Evolutionary conservation across 2,329 filamentous ascomycete species (phyloP).

Genomic region (Xylaria sp.): DNA sequence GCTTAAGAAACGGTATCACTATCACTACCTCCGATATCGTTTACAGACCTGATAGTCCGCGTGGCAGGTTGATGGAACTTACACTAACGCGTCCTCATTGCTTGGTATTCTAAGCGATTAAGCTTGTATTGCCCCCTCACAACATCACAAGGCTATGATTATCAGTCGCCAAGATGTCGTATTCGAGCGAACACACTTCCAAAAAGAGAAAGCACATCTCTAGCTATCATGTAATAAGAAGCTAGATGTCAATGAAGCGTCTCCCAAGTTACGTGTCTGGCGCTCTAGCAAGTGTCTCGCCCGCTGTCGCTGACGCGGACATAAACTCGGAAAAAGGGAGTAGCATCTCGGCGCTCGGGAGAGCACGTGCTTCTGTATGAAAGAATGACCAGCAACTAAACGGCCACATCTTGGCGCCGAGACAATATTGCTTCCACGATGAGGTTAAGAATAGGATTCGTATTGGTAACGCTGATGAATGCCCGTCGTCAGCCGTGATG

Average conservation of each 20-base stretch:
- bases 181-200: conserved; percentile 7
- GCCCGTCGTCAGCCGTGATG: conserved; percentile 15
- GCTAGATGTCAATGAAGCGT: conserved; percentile 4
- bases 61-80: conserved; percentile 17
- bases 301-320: conserved; percentile 28
- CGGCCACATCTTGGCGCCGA: conserved; percentile 33
- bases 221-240: conserved; percentile 11
- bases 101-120: conserved; percentile 3
- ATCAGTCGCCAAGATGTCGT: conserved; percentile 4
- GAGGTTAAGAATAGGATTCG: conserved; percentile 10
- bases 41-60: conserved; percentile 13
- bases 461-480: conserved; percentile 36
- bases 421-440: conserved; percentile 27
- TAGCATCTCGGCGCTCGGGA: conserved; percentile 7
- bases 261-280: conserved; percentile 22
- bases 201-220: conserved; percentile 11
- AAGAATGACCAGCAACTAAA: conserved; percentile 2
- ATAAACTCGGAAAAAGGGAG: conserved; percentile 19
- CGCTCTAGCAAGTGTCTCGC: conserved; percentile 6
- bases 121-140: neutral
- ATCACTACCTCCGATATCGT: conserved; percentile 26
- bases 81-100: conserved; percentile 21
- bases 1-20: conserved; percentile 19
- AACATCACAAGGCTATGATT: conserved; percentile 7
- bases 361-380: conserved; percentile 14